Percentiles rank a stretch among this genome's conserved stretches.
Conservation (phyloP, 257 asterid genomes). For the Fraxinus pennsylvanica region DNA sequence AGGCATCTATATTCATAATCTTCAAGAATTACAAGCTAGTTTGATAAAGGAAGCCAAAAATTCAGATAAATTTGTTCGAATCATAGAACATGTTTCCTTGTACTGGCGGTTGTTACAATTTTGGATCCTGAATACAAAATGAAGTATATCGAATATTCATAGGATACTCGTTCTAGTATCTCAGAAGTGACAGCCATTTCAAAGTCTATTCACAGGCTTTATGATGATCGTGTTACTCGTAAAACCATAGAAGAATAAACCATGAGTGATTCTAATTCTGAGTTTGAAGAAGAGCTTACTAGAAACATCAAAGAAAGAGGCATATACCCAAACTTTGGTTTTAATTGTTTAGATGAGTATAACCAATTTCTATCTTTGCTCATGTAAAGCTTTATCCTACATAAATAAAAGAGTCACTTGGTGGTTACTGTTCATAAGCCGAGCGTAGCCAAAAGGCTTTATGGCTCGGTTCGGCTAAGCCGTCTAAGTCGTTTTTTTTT, state of each 20-base stretch:
- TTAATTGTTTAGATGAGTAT: slow-evolving; percentile 23
- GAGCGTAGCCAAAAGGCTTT: too few relatives aligned
- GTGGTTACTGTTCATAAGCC: too few relatives aligned
- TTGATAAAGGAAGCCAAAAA: not conserved
- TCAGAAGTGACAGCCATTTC: not conserved
- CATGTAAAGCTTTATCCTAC: not conserved
- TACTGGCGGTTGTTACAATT: slow-evolving; percentile 29
- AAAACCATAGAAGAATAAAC: not conserved
- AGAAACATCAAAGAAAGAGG: not conserved
- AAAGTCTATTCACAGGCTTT: slow-evolving; percentile 18
- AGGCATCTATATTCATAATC: slow-evolving; percentile 20
- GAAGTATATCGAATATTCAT: slow-evolving; percentile 22
- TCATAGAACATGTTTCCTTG: slow-evolving; percentile 18
- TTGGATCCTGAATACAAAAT: slow-evolving; percentile 39
- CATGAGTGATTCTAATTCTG: slow-evolving; percentile 19
- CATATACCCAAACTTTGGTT: slow-evolving; percentile 15
- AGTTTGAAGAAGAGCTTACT: slow-evolving; percentile 12
- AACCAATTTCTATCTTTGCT: slow-evolving; percentile 10
- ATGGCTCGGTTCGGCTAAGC: too few relatives aligned
- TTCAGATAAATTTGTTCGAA: slow-evolving; percentile 13
- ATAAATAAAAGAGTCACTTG: too few relatives aligned
- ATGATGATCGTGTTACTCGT: not conserved
- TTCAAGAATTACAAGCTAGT: slow-evolving; percentile 21
- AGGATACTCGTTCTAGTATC: not conserved
- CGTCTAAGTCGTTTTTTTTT: too few relatives aligned